Evolutionary conservation across 306 rosid genomes (phyloP).

Genomic region (Prunus dulcis): DNA sequence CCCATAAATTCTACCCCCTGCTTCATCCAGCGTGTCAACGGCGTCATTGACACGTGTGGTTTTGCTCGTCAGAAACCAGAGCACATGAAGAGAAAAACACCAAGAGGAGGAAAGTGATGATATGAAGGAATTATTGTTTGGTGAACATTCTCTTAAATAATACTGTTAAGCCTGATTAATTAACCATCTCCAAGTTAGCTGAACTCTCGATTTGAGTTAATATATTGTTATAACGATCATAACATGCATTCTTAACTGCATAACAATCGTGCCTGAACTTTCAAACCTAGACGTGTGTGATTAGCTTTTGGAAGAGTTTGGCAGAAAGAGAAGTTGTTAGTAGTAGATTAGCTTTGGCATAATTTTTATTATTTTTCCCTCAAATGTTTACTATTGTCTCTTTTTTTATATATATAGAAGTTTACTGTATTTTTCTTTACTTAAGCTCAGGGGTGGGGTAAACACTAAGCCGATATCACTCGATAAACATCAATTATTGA

Average conservation of each 20-base stretch:
- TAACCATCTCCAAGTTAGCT: not conserved
- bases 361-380: too few relatives aligned
- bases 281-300: too few relatives aligned
- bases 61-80: not conserved
- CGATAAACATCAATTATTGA: too few relatives aligned
- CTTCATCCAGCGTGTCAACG: not conserved
- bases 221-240: not conserved
- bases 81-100: not conserved
- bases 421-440: too few relatives aligned
- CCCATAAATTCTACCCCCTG: not conserved
- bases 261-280: not conserved
- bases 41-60: not conserved
- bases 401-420: too few relatives aligned
- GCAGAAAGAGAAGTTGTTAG: too few relatives aligned
- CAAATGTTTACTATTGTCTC: too few relatives aligned
- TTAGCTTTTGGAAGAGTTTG: too few relatives aligned
- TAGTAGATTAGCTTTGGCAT: too few relatives aligned
- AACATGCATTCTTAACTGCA: not conserved
- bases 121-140: not conserved
- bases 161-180: not conserved
- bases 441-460: too few relatives aligned
- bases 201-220: not conserved
- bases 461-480: too few relatives aligned
- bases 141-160: not conserved
- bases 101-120: not conserved